Conservation (phyloP, 2,329 filamentous ascomycete genomes). For the Ramularia endophylla region DNA sequence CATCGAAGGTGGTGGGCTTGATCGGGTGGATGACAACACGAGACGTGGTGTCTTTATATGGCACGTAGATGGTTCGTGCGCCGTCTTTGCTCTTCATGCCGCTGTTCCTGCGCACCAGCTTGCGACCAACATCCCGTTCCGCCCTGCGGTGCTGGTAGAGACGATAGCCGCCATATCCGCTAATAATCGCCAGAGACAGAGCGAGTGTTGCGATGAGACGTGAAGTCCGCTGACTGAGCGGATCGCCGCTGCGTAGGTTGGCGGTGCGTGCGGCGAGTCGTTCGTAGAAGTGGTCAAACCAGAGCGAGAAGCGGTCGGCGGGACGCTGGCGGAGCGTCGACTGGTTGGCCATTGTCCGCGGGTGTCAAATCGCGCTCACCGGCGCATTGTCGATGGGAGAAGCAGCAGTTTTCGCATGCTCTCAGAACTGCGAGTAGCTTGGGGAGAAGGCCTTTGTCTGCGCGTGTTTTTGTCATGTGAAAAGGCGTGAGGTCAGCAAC, state of each 20-base stretch:
- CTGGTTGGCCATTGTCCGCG: conserved; percentile 71
- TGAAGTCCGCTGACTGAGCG: conserved; percentile 61
- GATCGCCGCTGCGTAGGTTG: conserved; percentile 45
- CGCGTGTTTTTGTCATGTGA: too few relatives aligned
- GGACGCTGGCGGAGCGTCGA: conserved; percentile 60
- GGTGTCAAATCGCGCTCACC: neutral
- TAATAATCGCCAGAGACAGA: conserved; percentile 71
- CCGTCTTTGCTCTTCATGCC: conserved; percentile 92
- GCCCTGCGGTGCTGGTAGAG: conserved; percentile 68
- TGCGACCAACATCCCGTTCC: conserved; percentile 76
- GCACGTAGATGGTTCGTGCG: conserved; percentile 89
- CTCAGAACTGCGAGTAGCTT: too few relatives aligned
- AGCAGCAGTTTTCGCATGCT: too few relatives aligned
- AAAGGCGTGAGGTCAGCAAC: too few relatives aligned
- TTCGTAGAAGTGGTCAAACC: conserved; percentile 35
- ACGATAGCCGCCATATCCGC: conserved; percentile 70
- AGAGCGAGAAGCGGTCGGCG: conserved; percentile 26
- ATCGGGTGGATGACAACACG: conserved; percentile 89
- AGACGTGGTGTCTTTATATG: conserved; percentile 78
- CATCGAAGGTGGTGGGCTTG: conserved; percentile 91
- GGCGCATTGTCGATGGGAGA: too few relatives aligned
- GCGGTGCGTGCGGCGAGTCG: conserved; percentile 42
- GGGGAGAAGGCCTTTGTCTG: too few relatives aligned
- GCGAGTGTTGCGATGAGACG: conserved; percentile 70
- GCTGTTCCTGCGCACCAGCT: conserved; percentile 83